Evolutionary conservation across 257 asterid species (phyloP), one percentile per base, ranked within the genome.

Genomic region (Salvia splendens): DNA sequence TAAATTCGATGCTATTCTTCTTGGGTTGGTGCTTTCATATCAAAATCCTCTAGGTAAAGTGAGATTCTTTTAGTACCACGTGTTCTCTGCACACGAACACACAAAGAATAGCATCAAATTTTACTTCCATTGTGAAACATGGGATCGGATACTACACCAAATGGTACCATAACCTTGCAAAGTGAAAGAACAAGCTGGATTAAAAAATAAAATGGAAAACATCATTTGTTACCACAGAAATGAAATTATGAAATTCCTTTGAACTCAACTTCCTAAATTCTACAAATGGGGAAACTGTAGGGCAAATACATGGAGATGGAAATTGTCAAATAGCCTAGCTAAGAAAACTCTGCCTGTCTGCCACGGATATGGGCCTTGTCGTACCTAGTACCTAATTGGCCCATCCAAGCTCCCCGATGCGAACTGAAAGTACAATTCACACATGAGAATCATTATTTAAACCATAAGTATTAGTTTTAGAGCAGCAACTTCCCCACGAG

Each of bases 321-420:
- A 52, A 45, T 14, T 30, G 4, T 14, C 52, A 43, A 67, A 50
- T 32, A 24, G 28, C 7, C 28, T 11, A 53, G 47, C 61, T 36
- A 5, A 5, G 47, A 46, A 53, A 51, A 30, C 40, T 49, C 59
- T 49, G 60, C 16, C 4, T 38, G 30, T 24, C 30, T 33, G 45
- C 36, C 52, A 5, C 47, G 69, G 33, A 57, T 35, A 52, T 48
- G 24, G 61, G 12, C 10, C 12, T 70, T 61, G 41, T 17, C 65
- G 59, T 41, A 56, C 59, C 82, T 86, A 89, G 77, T 92, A 87
- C 74, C 77, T 80, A 57, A 92, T 92, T 45, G 97, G 98, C 50
- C 98, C 97, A 77, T 89, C 96, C 95, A 92, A 92, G 81, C 88
- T 89, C 82, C 98, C 98, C 1, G 95, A 86, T 66, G 97, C 98